Base-by-base conservation (phyloP, 1,139 yeast species). In the Zygoascus meyerae region DNA sequence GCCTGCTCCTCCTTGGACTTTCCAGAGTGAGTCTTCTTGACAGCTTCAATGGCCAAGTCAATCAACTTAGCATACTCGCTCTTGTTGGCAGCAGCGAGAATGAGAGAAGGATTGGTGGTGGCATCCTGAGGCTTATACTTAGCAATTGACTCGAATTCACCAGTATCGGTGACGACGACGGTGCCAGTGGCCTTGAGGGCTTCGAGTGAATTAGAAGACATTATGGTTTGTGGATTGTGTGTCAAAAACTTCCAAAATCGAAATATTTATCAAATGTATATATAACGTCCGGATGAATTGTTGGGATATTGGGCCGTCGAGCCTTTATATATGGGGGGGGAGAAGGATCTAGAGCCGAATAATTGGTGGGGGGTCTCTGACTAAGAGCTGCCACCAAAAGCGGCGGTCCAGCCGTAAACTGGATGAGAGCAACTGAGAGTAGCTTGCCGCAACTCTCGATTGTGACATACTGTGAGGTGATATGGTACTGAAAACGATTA, bases 71-170 rank as follows among this genome's bases (percentile, higher is more conserved):
- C 83, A 73, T 92, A 92, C 65, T 84, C 90, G 47, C 92, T 72
- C 75, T 89, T 86, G 72, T 85, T 86, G 53, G 97, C 67, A 54
- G 98, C 98, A 57, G 97, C 97, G 64, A 94, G 78, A 65, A 92
- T 92, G 75, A 92, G 78, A 41, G 98, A 90, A 59, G 99, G 98
- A 77, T 92, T 92, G 70, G 99, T 92, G 66, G 98, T 92, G 58
- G 98, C 96, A 72, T 92, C 98, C 76, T 92, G 97, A 60, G 98
- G 98, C 64, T 92, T 87, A 77, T 85, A 92, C 73, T 89, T 87
- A 66, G 97, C 96, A 67, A 92, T 92, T 58, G 94, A 83, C 71
- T 89, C 97, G 68, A 92, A 92, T 72, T 92, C 98, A 76, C 98
- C 98, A 55, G 97, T 90, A 75, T 92, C 98, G 58, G 98, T 86